Evolutionary conservation across 2,329 filamentous ascomycete genomes (phyloP).

Genomic region (Aspergillus texensis): DNA sequence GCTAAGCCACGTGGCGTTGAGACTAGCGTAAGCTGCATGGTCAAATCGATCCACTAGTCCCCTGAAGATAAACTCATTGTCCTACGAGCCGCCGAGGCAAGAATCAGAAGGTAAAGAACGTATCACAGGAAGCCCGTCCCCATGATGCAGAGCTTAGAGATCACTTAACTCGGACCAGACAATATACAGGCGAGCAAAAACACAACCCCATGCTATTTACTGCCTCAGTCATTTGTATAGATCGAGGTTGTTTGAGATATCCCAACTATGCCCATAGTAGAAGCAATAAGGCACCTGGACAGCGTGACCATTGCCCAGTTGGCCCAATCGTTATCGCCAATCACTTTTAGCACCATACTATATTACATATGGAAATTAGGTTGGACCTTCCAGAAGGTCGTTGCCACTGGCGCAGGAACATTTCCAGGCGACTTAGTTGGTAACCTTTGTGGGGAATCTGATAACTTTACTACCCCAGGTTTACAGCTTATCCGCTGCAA

Average conservation of each 20-base stretch:
- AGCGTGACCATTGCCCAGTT: neutral
- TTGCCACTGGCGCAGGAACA: neutral
- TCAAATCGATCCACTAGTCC: neutral
- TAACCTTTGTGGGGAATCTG: neutral
- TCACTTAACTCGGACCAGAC: neutral
- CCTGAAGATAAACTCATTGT: neutral
- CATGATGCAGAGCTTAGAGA: neutral
- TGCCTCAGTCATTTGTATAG: neutral
- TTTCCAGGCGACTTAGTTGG: neutral
- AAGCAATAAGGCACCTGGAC: neutral
- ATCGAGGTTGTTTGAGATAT: neutral
- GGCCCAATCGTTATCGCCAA: neutral
- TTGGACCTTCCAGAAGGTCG: neutral
- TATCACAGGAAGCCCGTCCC: neutral
- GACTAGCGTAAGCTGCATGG: neutral
- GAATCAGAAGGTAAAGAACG: neutral
- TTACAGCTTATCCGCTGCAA: neutral
- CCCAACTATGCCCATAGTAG: neutral
- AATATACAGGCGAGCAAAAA: neutral
- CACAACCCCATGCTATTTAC: neutral
- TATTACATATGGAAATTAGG: neutral
- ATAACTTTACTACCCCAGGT: neutral
- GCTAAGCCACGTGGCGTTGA: neutral
- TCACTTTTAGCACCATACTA: neutral
- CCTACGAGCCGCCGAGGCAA: neutral